phyloP scores from a whole-genome alignment of 768 basidiomycete genomes.

The Xanthoconium stramineum region DNA sequence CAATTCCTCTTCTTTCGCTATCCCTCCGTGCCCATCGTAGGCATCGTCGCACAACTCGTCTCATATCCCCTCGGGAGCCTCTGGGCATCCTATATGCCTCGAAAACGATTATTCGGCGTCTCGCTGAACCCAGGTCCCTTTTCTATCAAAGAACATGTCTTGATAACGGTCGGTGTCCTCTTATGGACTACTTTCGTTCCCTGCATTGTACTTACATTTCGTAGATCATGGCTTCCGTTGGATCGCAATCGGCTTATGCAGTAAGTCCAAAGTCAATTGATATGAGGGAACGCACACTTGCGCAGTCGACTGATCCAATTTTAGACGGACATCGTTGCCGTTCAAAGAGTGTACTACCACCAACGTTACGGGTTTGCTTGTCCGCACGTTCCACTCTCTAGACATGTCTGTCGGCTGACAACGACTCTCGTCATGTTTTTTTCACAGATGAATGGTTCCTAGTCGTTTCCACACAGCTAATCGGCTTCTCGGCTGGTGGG shows the following conservation, averaged over 20 bases:
- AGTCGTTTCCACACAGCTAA: slow-evolving; percentile 71
- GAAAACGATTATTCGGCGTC: slow-evolving; percentile 54
- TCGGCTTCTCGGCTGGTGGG: slow-evolving; percentile 83
- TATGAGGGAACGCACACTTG: neutral
- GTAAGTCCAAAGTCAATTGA: too few species aligned
- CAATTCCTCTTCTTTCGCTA: slow-evolving; percentile 79
- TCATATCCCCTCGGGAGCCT: slow-evolving; percentile 66
- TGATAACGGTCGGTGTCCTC: slow-evolving; percentile 47
- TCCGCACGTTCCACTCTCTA: slow-evolving; percentile 26
- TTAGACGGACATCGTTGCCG: slow-evolving; percentile 69
- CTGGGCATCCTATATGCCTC: slow-evolving; percentile 53
- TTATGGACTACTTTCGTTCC: slow-evolving; percentile 29
- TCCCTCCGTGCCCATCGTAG: slow-evolving; percentile 60
- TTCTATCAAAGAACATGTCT: slow-evolving; percentile 73
- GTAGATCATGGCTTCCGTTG: slow-evolving; percentile 56
- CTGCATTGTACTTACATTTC: slow-evolving; percentile 22
- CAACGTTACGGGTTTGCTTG: slow-evolving; percentile 61
- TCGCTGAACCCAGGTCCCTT: slow-evolving; percentile 74
- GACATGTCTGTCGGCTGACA: slow-evolving; percentile 1
- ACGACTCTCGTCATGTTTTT: neutral
- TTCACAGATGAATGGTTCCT: slow-evolving; percentile 71
- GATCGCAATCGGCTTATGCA: slow-evolving; percentile 60
- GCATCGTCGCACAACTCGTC: slow-evolving; percentile 67
- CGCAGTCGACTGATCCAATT: neutral
- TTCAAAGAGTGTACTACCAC: slow-evolving; percentile 70